Evolutionary conservation across 257 asterid species (phyloP).

Genomic region (Handroanthus guayacan): DNA sequence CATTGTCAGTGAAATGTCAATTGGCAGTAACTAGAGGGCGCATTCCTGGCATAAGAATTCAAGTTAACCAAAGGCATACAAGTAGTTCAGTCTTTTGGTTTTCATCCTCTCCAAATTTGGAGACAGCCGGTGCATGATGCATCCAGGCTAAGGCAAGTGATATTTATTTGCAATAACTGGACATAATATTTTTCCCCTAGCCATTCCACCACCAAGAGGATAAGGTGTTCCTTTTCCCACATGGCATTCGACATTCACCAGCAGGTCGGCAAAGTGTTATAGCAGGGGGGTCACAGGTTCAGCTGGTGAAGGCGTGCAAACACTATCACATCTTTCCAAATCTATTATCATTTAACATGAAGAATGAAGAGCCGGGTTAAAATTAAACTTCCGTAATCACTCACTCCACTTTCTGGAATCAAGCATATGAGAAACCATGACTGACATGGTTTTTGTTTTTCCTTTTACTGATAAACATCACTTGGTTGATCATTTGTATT

Average conservation of each 20-base stretch:
- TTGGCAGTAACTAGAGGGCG: conserved; percentile 7
- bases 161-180: too few relatives aligned
- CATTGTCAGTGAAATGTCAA: background rate
- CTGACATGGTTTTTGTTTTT: background rate
- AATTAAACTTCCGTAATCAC: background rate
- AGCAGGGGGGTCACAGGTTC: too few relatives aligned
- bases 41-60: background rate
- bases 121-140: too few relatives aligned
- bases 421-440: background rate
- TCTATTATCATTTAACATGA: background rate
- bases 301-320: background rate
- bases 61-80: background rate
- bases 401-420: background rate
- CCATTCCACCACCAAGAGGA: too few relatives aligned
- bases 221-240: too few relatives aligned
- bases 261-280: too few relatives aligned
- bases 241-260: too few relatives aligned
- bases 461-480: background rate
- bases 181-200: too few relatives aligned
- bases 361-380: background rate
- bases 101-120: background rate
- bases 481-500: background rate
- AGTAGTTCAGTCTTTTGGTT: background rate
- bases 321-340: background rate
- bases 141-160: too few relatives aligned